Evolutionary conservation across 768 basidiomycete genomes (phyloP), one percentile per base, ranked within the genome.

Genomic region (Xerocomellus dryophilus): DNA sequence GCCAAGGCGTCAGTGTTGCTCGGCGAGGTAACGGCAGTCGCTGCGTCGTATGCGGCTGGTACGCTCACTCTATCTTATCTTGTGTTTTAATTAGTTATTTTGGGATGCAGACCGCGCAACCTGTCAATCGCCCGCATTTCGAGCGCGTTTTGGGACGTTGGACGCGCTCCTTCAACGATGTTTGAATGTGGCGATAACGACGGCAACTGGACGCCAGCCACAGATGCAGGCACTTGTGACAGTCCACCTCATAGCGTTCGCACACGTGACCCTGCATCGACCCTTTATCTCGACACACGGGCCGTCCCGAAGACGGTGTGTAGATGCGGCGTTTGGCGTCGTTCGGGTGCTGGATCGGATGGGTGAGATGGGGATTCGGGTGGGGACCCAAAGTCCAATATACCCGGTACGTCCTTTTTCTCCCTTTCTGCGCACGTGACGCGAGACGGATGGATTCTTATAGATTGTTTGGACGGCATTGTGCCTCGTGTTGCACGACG

Each of bases 161-260:
- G 77, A 80, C 55, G 63, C 69, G 31, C 71, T 81, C 43, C 77
- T 82, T 35, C 76, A 77, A 5, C 61, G 62, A 2, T 65, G 53
- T 38, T 45, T 56, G 23, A 49, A 15, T 41, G 53, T 49, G 36
- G 64, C 52, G 32, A 48, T 66, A 34, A 21, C 45, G 7, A 18
- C 51, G 23, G 31, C 49, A 6, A 54, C 40, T 9, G 51, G 47
- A 17, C 34, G n/a, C 14, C 43, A 17, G 3, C 1, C 47, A 9
- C 50, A 47, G 17, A 17, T 7, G 11, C 48, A 65, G 34, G 41
- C 50, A 9, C 43, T 63, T 0, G 47, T 59, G 47, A 54, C 58
- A 2, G 38, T 69, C 38, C 63, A 61, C 36, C 50, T 68, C 34
- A 8, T 50, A 18, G 63, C 68, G 3, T 57, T 70, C n/a, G 70